Evolutionary conservation across 306 rosid species (phyloP).

Genomic region (Pueraria montana): DNA sequence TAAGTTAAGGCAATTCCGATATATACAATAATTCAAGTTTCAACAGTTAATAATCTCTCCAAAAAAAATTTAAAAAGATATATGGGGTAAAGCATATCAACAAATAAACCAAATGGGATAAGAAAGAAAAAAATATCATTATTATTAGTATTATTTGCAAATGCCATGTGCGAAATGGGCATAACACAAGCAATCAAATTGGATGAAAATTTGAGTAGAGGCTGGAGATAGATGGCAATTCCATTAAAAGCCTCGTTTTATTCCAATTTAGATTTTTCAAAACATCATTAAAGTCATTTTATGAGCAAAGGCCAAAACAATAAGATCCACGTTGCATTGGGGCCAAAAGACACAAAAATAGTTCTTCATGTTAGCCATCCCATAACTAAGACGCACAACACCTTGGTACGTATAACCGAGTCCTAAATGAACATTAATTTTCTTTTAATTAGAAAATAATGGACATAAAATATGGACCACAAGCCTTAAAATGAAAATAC

Average conservation of each 20-base stretch:
- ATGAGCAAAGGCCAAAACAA: conserved; percentile 29
- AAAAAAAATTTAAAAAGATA: not conserved
- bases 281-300: conserved; percentile 22
- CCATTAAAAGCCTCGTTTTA: not conserved
- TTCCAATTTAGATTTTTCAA: conserved; percentile 1
- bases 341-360: conserved; percentile 22
- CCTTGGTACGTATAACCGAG: not conserved
- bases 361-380: conserved; percentile 40
- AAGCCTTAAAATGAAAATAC: conserved; percentile 35
- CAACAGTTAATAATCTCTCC: not conserved
- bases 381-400: not conserved
- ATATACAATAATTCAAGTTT: not conserved
- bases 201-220: not conserved
- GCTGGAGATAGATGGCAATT: not conserved
- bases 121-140: not conserved
- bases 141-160: not conserved
- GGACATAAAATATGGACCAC: conserved; percentile 55
- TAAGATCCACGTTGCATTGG: conserved; percentile 7
- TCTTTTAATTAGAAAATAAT: conserved; percentile 30
- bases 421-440: conserved; percentile 11
- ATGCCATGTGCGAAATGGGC: not conserved
- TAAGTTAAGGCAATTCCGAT: not conserved
- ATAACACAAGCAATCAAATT: not conserved
- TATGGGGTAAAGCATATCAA: not conserved
- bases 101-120: not conserved